A percentile compares a stretch with the other conserved stretches of the same genome.
These are phyloP conservation scores for Hippophae gyantsensis DNA, from an alignment of 306 rosid species.

Conservation along the genomic window DNA sequence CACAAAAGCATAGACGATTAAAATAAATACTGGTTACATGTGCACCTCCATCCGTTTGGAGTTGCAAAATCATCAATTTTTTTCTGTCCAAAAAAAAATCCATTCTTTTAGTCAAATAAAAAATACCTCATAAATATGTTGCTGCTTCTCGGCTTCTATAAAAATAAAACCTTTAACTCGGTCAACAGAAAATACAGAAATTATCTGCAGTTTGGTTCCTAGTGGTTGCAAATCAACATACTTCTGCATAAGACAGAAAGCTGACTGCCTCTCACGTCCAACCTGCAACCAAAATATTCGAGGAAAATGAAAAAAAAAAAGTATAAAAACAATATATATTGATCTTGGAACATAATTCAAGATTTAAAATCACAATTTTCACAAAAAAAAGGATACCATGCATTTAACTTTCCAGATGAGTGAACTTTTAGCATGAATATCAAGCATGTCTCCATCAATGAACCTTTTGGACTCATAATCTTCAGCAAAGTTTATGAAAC, in stretches of 20 bases:
- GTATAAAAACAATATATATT: neutral
- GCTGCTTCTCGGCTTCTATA: conserved; percentile 75
- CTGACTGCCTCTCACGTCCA: conserved; percentile 82
- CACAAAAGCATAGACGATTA: neutral
- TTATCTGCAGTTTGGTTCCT: conserved; percentile 63
- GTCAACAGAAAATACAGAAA: conserved; percentile 79
- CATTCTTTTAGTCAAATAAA: no score
- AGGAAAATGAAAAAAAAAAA: neutral
- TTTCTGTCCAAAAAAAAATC: neutral
- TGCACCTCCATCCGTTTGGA: conserved; percentile 7
- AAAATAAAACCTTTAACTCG: conserved; percentile 75
- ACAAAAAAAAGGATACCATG: conserved; percentile 37
- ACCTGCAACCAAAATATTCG: conserved; percentile 37
- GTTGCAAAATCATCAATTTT: conserved; percentile 10
- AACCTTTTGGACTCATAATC: conserved; percentile 55
- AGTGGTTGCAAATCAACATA: conserved; percentile 61
- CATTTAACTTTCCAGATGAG: conserved; percentile 92
- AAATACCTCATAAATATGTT: conserved; percentile 66
- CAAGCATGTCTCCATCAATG: conserved; percentile 27
- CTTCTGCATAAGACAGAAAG: conserved; percentile 90
- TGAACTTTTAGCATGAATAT: conserved; percentile 33
- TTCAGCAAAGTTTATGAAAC: conserved; percentile 34
- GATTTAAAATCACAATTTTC: neutral
- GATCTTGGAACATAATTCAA: neutral
- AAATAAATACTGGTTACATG: conserved; percentile 3